A percentile compares a stretch with the other conserved stretches of the same genome.
Conservation (phyloP, 768 basidiomycete genomes). For the Cubamyces sp. region DNA sequence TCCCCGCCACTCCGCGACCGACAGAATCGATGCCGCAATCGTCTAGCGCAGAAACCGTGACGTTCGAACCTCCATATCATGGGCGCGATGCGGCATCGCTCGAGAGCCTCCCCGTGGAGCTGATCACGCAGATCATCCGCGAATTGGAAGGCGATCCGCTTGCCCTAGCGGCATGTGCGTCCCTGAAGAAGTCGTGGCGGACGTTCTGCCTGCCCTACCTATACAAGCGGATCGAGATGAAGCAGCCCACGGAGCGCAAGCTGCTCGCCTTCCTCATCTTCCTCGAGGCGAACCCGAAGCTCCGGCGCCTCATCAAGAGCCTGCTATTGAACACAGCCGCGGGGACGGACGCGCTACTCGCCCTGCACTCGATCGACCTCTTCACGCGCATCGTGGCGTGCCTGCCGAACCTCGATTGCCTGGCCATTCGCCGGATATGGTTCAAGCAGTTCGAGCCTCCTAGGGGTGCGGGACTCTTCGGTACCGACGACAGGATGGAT, state of each 20-base stretch:
- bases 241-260: no score
- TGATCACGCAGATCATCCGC: neutral
- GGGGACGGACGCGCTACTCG: neutral
- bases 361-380: neutral
- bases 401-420: neutral
- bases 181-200: neutral
- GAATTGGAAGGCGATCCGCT: neutral
- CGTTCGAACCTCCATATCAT: neutral
- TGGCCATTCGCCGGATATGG: neutral
- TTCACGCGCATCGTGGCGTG: neutral
- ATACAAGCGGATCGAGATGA: neutral
- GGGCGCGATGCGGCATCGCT: neutral
- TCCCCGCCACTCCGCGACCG: neutral
- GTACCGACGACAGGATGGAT: neutral
- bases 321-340: neutral
- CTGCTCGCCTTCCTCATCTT: constrained; percentile 1
- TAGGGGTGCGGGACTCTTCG: neutral
- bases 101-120: neutral
- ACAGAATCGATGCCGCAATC: neutral
- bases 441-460: neutral
- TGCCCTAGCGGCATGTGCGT: neutral
- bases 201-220: neutral
- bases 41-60: neutral
- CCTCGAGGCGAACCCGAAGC: neutral
- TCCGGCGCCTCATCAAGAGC: neutral